Evolutionary conservation across 73 alveolate genomes (phyloP).

Genomic region (Effrenium voratum): DNA sequence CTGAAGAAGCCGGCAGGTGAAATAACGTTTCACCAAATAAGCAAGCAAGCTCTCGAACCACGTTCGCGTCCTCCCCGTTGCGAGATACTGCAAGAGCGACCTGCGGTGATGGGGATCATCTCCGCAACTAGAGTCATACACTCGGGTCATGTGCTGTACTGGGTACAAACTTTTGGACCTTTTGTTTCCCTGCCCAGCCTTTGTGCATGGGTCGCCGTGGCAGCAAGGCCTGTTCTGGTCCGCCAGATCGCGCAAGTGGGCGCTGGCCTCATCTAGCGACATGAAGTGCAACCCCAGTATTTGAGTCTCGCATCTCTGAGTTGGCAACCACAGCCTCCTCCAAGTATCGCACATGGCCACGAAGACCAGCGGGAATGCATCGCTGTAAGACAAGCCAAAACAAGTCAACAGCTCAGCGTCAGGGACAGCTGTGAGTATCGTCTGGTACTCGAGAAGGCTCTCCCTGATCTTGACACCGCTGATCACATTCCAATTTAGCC

Average conservation of each 20-base stretch:
- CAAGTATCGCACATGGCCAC: slow-evolving; percentile 54
- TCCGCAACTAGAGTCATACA: background rate
- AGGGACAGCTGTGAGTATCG: slow-evolving; percentile 3
- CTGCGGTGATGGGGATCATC: background rate
- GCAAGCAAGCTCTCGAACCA: background rate
- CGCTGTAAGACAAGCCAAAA: background rate
- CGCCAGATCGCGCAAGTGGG: background rate
- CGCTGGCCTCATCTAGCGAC: background rate
- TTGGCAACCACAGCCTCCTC: background rate
- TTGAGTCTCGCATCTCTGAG: background rate
- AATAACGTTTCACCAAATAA: background rate
- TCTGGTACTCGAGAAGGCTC: background rate
- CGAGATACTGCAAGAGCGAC: background rate
- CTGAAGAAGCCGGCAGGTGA: background rate
- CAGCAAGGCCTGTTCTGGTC: background rate
- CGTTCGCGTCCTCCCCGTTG: background rate
- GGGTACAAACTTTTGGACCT: too few species aligned
- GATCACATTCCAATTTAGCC: slow-evolving; percentile 16
- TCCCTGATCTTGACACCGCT: background rate
- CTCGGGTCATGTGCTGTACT: background rate
- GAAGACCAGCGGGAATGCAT: background rate
- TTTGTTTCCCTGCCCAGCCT: background rate
- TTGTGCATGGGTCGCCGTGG: slow-evolving; percentile 13
- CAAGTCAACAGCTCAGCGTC: background rate
- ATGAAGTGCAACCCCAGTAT: background rate